phyloP scores from a whole-genome alignment of 208 protist genomes.

The Novymonas esmeraldas region DNA sequence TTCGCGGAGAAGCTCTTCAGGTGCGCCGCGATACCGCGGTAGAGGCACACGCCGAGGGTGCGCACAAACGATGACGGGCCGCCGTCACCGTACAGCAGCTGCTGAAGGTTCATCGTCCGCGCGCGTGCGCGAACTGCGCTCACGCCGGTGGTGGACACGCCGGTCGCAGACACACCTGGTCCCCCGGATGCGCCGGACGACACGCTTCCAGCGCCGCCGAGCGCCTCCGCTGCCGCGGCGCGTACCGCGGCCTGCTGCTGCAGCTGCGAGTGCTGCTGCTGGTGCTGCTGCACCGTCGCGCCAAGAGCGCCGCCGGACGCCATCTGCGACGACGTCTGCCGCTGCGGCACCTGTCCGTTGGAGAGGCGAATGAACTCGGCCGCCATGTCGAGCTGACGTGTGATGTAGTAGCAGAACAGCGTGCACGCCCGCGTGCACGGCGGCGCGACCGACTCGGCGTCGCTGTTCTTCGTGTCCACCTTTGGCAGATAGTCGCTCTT shows the following conservation, averaged over 20 bases:
- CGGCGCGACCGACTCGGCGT: constrained; percentile 58
- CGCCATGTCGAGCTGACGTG: constrained; percentile 75
- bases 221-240: constrained; percentile 15
- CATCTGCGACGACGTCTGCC: constrained; percentile 23
- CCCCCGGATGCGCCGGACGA: neutral
- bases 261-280: neutral
- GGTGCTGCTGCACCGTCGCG: constrained; percentile 19
- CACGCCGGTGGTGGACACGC: constrained; percentile 18
- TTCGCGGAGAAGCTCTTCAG: constrained; percentile 73
- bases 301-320: constrained; percentile 11
- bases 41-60: constrained; percentile 85
- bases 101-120: constrained; percentile 79
- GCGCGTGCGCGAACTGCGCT: constrained; percentile 64
- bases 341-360: constrained; percentile 57
- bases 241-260: constrained; percentile 17
- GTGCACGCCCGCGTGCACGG: constrained; percentile 88
- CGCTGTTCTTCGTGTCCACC: constrained; percentile 38
- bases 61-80: constrained; percentile 84
- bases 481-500: constrained; percentile 77
- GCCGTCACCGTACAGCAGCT: constrained; percentile 85
- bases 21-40: constrained; percentile 76
- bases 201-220: neutral
- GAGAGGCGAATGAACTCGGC: constrained; percentile 87
- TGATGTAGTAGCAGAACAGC: constrained; percentile 89
- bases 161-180: neutral